phyloP scores from a whole-genome alignment of 139 green algal genomes.

The Pseudopediastrum boryanum region DNA sequence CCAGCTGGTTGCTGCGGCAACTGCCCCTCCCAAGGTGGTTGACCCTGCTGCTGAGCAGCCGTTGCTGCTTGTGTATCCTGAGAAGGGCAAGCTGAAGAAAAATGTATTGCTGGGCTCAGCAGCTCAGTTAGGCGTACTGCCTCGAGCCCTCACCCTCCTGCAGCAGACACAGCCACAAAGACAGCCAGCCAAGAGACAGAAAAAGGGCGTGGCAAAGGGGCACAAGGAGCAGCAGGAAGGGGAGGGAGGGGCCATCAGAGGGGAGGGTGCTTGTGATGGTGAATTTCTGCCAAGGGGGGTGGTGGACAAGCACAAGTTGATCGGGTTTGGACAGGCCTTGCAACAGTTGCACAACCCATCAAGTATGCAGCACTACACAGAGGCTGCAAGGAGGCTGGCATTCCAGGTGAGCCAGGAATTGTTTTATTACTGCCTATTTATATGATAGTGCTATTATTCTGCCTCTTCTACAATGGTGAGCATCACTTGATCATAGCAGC shows the following conservation, averaged over 20 bases:
- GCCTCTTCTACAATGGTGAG: neutral
- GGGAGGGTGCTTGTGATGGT: neutral
- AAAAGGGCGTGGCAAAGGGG: too few relatives aligned
- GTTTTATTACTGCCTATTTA: neutral
- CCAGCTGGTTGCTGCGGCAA: neutral
- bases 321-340: slow-evolving; percentile 45
- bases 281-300: slow-evolving; percentile 48
- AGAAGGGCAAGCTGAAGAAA: neutral
- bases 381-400: slow-evolving; percentile 60
- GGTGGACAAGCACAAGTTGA: slow-evolving; percentile 20
- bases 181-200: too few relatives aligned
- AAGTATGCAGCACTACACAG: slow-evolving; percentile 33
- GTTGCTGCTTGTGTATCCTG: neutral
- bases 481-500: too few relatives aligned
- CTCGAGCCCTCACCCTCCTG: too few relatives aligned
- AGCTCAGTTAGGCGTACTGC: too few relatives aligned
- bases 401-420: slow-evolving; percentile 54
- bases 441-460: neutral
- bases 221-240: too few relatives aligned
- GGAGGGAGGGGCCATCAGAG: neutral
- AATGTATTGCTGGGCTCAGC: too few relatives aligned
- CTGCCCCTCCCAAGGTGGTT: neutral
- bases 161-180: neutral
- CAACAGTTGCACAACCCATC: slow-evolving; percentile 59
- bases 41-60: slow-evolving; percentile 14